Percentiles rank a stretch among this genome's conserved stretches.
Evolutionary conservation across 768 basidiomycete genomes (phyloP).

Genomic region (Tulasnella sp.): DNA sequence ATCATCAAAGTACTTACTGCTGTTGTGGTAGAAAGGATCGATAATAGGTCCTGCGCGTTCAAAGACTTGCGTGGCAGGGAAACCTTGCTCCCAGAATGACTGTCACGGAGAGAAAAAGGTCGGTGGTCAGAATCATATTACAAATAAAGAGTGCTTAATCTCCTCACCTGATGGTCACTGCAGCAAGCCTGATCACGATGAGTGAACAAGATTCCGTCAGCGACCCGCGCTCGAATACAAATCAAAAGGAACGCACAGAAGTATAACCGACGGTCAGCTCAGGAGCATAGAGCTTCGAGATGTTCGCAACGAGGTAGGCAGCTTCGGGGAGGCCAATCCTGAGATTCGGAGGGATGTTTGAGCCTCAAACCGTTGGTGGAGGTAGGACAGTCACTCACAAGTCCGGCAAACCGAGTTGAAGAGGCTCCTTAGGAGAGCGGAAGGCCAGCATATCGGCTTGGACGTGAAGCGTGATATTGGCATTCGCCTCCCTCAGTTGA

Average conservation of each 20-base stretch:
- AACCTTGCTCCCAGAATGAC: slow-evolving; percentile 83
- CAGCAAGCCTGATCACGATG: slow-evolving; percentile 67
- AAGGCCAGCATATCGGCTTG: slow-evolving; percentile 95
- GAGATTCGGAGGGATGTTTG: background rate
- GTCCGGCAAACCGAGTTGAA: slow-evolving; percentile 80
- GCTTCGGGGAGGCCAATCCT: slow-evolving; percentile 83
- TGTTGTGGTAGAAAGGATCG: slow-evolving; percentile 90
- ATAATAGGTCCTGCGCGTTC: slow-evolving; percentile 84
- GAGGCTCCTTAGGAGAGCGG: slow-evolving; percentile 73
- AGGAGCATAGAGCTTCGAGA: slow-evolving; percentile 80
- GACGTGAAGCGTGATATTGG: slow-evolving; percentile 78
- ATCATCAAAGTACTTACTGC: slow-evolving; percentile 50
- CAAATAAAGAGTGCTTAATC: background rate
- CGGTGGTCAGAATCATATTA: background rate
- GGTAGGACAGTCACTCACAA: slow-evolving; percentile 50
- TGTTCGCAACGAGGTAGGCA: slow-evolving; percentile 69
- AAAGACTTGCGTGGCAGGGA: slow-evolving; percentile 84
- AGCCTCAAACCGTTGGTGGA: too few relatives aligned
- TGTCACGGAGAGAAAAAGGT: slow-evolving; percentile 40
- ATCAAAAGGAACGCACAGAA: slow-evolving; percentile 49
- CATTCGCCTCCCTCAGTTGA: slow-evolving; percentile 58
- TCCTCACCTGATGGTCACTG: slow-evolving; percentile 80
- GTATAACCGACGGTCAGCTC: slow-evolving; percentile 73
- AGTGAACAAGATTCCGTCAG: slow-evolving; percentile 31
- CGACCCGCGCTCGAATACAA: background rate